Conservation (phyloP, 2,329 filamentous ascomycete genomes). For the Curvularia spicifera region DNA sequence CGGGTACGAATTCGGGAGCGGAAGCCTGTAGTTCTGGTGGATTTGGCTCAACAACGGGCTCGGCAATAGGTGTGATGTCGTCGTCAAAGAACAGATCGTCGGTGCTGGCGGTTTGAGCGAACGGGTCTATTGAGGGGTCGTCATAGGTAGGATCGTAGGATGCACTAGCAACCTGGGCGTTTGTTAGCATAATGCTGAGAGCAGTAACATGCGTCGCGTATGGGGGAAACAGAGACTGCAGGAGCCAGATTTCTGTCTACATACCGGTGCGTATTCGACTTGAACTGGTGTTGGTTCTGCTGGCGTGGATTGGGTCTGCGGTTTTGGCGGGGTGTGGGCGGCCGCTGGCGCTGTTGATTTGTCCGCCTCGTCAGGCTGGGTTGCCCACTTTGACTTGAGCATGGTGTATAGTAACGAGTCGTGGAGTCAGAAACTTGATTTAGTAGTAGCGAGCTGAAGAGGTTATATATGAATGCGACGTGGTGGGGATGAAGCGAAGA, state of each 20-base stretch:
- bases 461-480: not conserved
- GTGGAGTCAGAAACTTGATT: conserved; percentile 1
- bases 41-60: conserved; percentile 50
- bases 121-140: conserved; percentile 51
- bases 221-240: not conserved
- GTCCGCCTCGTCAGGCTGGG: conserved; percentile 23
- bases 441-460: conserved; percentile 5
- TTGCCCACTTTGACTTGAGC: conserved; percentile 45
- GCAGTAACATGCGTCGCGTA: conserved; percentile 10
- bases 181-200: conserved; percentile 7
- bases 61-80: conserved; percentile 56
- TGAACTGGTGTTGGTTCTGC: conserved; percentile 21
- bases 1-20: conserved; percentile 29
- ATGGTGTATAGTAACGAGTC: conserved; percentile 23
- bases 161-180: conserved; percentile 21
- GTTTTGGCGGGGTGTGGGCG: conserved; percentile 7
- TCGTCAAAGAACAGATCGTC: conserved; percentile 61
- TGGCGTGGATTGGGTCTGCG: not conserved
- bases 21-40: conserved; percentile 29
- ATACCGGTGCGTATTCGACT: conserved; percentile 18
- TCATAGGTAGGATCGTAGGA: conserved; percentile 39
- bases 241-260: not conserved
- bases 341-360: conserved; percentile 10
- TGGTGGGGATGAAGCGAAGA: conserved; percentile 3
- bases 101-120: conserved; percentile 58